A percentile compares a stretch with the other conserved stretches of the same genome.
Conservation (phyloP, 257 asterid genomes). For the Sherardia arvensis region DNA sequence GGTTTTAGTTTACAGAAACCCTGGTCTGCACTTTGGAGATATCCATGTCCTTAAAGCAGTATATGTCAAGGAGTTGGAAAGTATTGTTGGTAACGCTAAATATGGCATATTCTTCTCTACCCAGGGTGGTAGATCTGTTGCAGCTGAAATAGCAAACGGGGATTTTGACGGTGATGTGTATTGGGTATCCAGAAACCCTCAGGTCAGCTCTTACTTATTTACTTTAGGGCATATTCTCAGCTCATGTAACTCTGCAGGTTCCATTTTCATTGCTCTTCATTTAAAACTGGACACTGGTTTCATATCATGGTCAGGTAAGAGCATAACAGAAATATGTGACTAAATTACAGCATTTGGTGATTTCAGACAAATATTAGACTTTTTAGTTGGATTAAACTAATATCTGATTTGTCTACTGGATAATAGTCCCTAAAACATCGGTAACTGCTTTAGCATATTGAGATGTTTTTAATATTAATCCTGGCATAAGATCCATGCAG, state of each 20-base stretch:
- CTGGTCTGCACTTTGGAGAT: conserved; percentile 84
- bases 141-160: conserved; percentile 87
- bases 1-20: conserved; percentile 76
- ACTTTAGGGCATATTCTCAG: too few species aligned
- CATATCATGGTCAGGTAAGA: too few species aligned
- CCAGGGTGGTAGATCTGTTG: conserved; percentile 61
- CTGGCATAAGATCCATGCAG: background rate
- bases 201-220: conserved; percentile 32
- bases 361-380: background rate
- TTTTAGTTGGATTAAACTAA: background rate
- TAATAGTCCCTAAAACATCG: background rate
- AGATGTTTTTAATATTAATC: background rate
- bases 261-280: background rate
- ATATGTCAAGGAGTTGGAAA: conserved; percentile 47
- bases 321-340: background rate
- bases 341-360: background rate
- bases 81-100: conserved; percentile 64
- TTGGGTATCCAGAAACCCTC: conserved; percentile 75
- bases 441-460: background rate
- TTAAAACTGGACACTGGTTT: background rate
- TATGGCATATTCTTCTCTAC: conserved; percentile 79
- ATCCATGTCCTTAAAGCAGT: conserved; percentile 59
- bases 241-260: background rate
- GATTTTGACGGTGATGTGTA: conserved; percentile 86
- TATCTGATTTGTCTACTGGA: background rate